A percentile compares a stretch with the other conserved stretches of the same genome.
Conservation (phyloP, 1,284 basidiomycete species). For the Malassezia sympodialis region DNA sequence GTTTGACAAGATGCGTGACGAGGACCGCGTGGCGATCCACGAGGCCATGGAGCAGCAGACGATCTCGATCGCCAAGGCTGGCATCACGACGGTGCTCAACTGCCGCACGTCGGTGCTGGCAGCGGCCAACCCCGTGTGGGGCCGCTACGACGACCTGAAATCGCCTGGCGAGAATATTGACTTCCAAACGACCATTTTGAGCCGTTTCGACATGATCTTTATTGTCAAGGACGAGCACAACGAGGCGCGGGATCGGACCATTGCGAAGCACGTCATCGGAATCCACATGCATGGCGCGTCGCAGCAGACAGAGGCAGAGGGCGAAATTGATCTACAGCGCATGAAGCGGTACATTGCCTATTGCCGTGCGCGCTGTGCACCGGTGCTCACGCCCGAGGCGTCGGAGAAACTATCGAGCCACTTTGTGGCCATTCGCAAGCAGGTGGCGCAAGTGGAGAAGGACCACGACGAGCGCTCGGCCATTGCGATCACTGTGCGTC, state of each 20-base stretch:
- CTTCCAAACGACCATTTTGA: constrained; percentile 96
- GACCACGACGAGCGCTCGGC: constrained; percentile 96
- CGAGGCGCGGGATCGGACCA: constrained; percentile 80
- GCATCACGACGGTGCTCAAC: constrained; percentile 95
- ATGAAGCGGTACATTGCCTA: constrained; percentile 97
- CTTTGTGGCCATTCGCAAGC: constrained; percentile 84
- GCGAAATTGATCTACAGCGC: constrained; percentile 93
- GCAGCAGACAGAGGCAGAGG: constrained; percentile 55
- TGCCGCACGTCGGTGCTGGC: constrained; percentile 91
- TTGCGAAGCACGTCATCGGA: constrained; percentile 96
- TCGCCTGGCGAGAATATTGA: constrained; percentile 98
- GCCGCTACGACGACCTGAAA: constrained; percentile 92
- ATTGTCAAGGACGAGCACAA: constrained; percentile 98
- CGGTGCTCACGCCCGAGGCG: constrained; percentile 79
- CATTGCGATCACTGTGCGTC: constrained; percentile 95
- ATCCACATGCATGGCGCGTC: constrained; percentile 88
- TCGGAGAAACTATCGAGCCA: constrained; percentile 95
- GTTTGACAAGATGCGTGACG: constrained; percentile 99
- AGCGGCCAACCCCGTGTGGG: constrained; percentile 97
- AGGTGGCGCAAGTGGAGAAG: constrained; percentile 88
- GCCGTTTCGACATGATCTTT: constrained; percentile 99
- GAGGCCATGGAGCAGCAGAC: constrained; percentile 99
- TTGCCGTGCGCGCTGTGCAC: constrained; percentile 93
- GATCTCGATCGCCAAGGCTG: constrained; percentile 97
- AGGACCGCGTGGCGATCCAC: constrained; percentile 96